These are phyloP conservation scores for Thalassiosira exigua DNA, from an alignment of 352 stramenopile species.

Conservation along the genomic window DNA sequence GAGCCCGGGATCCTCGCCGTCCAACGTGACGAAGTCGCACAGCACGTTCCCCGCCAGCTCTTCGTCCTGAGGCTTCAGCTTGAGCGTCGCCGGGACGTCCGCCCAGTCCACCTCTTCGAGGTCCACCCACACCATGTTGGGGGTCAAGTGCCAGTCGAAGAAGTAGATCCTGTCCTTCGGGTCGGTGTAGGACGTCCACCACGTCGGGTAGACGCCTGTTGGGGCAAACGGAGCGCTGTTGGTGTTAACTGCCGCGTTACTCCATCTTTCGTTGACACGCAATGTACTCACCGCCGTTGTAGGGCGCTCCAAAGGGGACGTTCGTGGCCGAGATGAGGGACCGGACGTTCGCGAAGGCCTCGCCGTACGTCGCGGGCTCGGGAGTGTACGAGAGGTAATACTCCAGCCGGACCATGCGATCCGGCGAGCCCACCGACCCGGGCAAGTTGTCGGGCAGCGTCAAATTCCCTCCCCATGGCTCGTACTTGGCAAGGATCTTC, in stretches of 20 bases:
- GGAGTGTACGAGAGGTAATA: constrained; percentile 8
- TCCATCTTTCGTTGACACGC: not conserved
- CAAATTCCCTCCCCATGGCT: not conserved
- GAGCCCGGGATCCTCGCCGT: constrained; percentile 3
- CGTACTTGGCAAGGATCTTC: not conserved
- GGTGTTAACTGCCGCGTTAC: not conserved
- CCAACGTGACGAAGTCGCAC: constrained; percentile 4
- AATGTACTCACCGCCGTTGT: not conserved
- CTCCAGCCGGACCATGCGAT: not conserved
- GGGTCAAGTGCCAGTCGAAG: constrained; percentile 4
- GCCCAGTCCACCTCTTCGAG: not conserved
- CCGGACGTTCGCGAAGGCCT: constrained; percentile 4
- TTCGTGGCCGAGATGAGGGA: not conserved
- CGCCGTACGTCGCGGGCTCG: not conserved
- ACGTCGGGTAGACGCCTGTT: constrained; percentile 10
- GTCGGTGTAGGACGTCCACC: constrained; percentile 1
- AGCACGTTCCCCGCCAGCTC: constrained; percentile 3
- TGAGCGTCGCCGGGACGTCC: not conserved
- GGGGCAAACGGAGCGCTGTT: not conserved
- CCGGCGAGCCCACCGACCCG: constrained; percentile 1
- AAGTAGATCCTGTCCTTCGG: not conserved
- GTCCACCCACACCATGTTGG: constrained; percentile 13
- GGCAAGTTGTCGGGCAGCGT: not conserved
- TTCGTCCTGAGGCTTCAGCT: constrained; percentile 1
- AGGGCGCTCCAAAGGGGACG: constrained; percentile 3